Base-by-base conservation (phyloP, 345 rosid species). In the Eucalyptus curtisii region DNA sequence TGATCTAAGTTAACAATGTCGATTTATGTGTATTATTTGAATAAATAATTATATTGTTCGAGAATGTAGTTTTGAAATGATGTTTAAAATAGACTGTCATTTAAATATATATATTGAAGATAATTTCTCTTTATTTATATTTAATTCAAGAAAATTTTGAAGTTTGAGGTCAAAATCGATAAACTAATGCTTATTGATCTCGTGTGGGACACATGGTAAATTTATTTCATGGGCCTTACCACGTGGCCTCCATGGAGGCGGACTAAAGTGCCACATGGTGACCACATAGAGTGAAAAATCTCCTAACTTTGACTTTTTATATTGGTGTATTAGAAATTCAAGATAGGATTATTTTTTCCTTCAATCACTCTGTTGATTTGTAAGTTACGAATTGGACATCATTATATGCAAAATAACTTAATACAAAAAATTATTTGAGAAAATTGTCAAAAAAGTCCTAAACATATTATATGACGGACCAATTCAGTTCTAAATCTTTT, bases 391-490 rank as follows among this genome's bases (percentile, higher is more conserved):
- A 27, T 25, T 27, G 31, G 68, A 59, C 31, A 59, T 27, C 15
- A 59, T 27, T 27, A 59, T 30, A 59, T 59, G 7, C 7, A 59
- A 59, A 59, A 59, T 27, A 59, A 59, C 68, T 59, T 59, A 3
- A 59, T 59, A 12, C 16, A 59, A 59, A 27, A 27, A 27, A 12
- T 59, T 59, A 59, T 59, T 59, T 59, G 10, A 7, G 17, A 64
- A 64, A 64, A n/a, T 64, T 37, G 2, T 76, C 2, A 2, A 37
- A 76, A 71, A 76, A 37, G 5, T 76, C 22, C 14, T 6, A 20
- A 76, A 76, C 4, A 4, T 37, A 40, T 76, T 59, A 15, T 7
- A 64, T 5, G 3, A 1, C 2, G 1, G 5, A 1, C 4, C 13
- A 37, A 37, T 76, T 37, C 15, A 20, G 9, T 37, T 10, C 2